Base-by-base conservation (phyloP, 192 early-diverging fungal genomes). In the Geosiphon pyriformis region DNA sequence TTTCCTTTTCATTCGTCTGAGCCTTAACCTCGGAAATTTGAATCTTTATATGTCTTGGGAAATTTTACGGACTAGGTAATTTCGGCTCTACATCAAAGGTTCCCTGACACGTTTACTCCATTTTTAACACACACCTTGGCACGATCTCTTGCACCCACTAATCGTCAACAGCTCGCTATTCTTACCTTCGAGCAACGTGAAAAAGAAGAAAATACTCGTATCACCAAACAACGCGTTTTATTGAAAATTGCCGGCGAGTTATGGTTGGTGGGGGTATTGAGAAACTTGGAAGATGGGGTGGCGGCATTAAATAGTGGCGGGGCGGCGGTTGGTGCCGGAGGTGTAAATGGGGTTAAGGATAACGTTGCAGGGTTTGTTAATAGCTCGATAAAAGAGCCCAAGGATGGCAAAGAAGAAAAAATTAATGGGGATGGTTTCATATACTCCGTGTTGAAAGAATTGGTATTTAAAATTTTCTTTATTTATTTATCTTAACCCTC, bases 41-140 rank as follows among this genome's bases (percentile, higher is more conserved):
- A n/a, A n/a, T n/a, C n/a, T n/a, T n/a, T n/a, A n/a, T n/a, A n/a
- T n/a, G n/a, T n/a, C n/a, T n/a, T n/a, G n/a, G n/a, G n/a, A n/a
- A n/a, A n/a, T n/a, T n/a, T n/a, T n/a, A n/a, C n/a, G n/a, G n/a
- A n/a, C n/a, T 58, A 83, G 83, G 80, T 90, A 23, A 76, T 89
- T 27, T 90, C 90, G 22, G 82, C 91, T 2, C 70, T 98, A 18
- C 94, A 99, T 72, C 85, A 89, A 63, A 82, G 97, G n/a, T 97
- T 96, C 80, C 83, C 90, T 0, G 82, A 83, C 22, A 83, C 80
- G 8, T 98, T 98, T 64, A 87, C 88, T 0, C 73, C 78, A 2
- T 72, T 86, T 50, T 75, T 98, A 50, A 83, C 87, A 0, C 74
- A 78, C 23, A 78, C 76, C 8, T 34, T 96, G 23, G 71, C 87